These are phyloP conservation scores for Gaultheria prostrata DNA, from an alignment of 148 eudicot genomes.

Conservation along the genomic window DNA sequence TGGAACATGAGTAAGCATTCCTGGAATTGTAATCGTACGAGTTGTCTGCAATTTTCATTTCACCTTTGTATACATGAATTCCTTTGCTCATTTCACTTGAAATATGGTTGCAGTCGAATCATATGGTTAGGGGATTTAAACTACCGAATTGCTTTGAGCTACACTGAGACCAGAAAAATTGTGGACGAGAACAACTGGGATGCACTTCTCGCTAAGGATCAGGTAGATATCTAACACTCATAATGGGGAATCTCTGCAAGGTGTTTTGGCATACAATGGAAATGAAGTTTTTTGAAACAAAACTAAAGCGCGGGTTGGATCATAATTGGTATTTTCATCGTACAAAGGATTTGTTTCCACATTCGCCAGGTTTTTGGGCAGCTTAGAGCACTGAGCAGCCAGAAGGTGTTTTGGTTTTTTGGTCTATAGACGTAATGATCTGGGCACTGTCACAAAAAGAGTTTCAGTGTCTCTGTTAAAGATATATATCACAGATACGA, in stretches of 20 bases:
- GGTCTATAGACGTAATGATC: neutral
- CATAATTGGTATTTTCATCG: neutral
- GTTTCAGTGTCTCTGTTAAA: neutral
- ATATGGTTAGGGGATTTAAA: slow-evolving; percentile 91
- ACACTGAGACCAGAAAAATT: slow-evolving; percentile 53
- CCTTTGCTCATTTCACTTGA: neutral
- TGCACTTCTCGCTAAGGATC: slow-evolving; percentile 71
- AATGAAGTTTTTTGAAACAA: neutral
- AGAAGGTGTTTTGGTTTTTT: too few relatives aligned
- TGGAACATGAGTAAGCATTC: slow-evolving; percentile 52
- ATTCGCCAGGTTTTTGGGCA: neutral
- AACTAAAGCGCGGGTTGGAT: neutral
- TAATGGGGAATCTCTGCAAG: neutral
- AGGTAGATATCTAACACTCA: slow-evolving; percentile 37
- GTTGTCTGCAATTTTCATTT: neutral
- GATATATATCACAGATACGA: neutral
- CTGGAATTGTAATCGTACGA: neutral
- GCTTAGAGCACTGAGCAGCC: neutral
- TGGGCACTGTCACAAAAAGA: neutral
- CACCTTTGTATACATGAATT: neutral
- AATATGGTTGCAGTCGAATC: slow-evolving; percentile 44
- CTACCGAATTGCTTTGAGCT: slow-evolving; percentile 69
- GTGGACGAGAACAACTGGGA: slow-evolving; percentile 70
- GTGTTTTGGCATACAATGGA: neutral
- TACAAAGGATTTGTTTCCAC: neutral